Evolutionary conservation across 345 rosid species (phyloP).

Genomic region (Euphorbia lathyris): DNA sequence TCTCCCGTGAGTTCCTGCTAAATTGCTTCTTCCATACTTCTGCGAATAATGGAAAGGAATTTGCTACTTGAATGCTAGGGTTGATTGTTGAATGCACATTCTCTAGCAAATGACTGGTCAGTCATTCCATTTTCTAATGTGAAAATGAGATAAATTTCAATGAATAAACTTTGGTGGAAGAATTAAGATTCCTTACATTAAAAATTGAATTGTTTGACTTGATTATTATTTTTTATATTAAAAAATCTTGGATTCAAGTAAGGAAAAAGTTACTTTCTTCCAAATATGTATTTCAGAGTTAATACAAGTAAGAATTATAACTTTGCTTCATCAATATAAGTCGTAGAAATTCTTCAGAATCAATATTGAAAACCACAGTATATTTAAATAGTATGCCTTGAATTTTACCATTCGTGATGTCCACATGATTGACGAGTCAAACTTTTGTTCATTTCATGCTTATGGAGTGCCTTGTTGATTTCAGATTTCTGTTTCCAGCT

Average conservation of each 20-base stretch:
- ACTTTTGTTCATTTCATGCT: not conserved
- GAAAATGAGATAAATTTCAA: not conserved
- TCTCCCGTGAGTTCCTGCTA: conserved; percentile 57
- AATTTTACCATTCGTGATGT: not conserved
- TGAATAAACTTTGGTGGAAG: not conserved
- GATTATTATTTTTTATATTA: not conserved
- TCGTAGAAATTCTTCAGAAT: not conserved
- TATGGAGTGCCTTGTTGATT: conserved; percentile 29
- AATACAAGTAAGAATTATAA: not conserved
- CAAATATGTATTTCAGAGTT: not conserved
- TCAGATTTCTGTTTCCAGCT: conserved; percentile 97
- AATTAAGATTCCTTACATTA: not conserved
- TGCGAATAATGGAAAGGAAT: not conserved
- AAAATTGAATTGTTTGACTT: not conserved
- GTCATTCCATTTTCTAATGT: not conserved
- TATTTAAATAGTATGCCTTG: not conserved
- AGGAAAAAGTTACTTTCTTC: not conserved
- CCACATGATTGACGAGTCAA: not conserved
- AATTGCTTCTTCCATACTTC: not conserved
- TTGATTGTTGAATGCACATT: not conserved
- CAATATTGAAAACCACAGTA: not conserved
- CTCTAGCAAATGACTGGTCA: not conserved
- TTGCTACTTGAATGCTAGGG: not conserved
- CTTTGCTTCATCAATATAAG: not conserved
- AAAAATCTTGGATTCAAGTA: not conserved